Evolutionary conservation across 768 basidiomycete species (phyloP).

Genomic region (Scleroderma bovista): DNA sequence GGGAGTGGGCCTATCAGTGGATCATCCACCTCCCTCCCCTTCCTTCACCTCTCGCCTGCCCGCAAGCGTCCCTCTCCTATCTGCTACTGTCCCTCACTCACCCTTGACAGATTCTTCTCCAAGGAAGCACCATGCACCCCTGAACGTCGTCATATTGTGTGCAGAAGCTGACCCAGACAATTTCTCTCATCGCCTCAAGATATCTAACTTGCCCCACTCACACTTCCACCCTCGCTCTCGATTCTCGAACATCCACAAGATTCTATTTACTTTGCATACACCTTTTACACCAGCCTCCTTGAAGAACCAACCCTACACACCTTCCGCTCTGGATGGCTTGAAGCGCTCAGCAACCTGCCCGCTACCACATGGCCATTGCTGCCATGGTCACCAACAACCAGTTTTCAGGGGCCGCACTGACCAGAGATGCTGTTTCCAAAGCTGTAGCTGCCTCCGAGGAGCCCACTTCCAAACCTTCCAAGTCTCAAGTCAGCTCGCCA

Average conservation of each 20-base stretch:
- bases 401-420: conserved; percentile 41
- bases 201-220: conserved; percentile 47
- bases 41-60: conserved; percentile 23
- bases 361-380: conserved; percentile 94
- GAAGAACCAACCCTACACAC: conserved; percentile 68
- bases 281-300: conserved; percentile 84
- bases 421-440: conserved; percentile 49
- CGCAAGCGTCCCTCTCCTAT: conserved; percentile 22
- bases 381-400: conserved; percentile 60
- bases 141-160: conserved; percentile 33
- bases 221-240: conserved; percentile 53
- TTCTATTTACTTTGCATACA: conserved; percentile 93
- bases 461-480: conserved; percentile 31
- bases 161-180: conserved; percentile 63
- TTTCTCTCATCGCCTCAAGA: conserved; percentile 66
- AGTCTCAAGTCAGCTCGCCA: conserved; percentile 32
- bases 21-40: conserved; percentile 30
- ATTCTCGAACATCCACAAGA: conserved; percentile 92
- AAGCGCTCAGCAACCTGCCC: conserved; percentile 95
- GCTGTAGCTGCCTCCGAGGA: conserved; percentile 29
- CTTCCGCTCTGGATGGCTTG: conserved; percentile 87
- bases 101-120: conserved; percentile 21
- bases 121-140: conserved; percentile 29
- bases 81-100: conserved; percentile 22
- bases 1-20: conserved; percentile 45